These are phyloP conservation scores for Keithomyces neogunnii DNA, from an alignment of 2,329 filamentous ascomycete species.

Conservation along the genomic window DNA sequence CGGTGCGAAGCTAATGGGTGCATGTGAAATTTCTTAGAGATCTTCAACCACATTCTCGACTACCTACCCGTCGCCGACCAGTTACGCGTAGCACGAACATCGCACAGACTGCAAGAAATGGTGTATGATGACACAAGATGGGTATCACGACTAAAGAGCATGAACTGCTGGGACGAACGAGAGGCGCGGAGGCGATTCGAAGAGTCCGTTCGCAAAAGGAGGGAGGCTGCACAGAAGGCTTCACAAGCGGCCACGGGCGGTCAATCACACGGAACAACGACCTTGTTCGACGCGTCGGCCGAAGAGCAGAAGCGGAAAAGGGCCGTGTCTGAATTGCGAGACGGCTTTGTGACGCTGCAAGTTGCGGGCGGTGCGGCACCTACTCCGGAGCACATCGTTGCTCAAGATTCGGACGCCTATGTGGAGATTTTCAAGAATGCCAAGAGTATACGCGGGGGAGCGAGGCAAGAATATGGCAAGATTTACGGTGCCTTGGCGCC, in stretches of 20 bases:
- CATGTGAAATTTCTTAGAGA: conserved; percentile 46
- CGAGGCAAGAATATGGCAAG: conserved; percentile 83
- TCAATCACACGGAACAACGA: conserved; percentile 28
- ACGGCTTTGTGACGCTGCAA: conserved; percentile 75
- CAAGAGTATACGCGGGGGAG: conserved; percentile 73
- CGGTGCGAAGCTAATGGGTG: conserved; percentile 1
- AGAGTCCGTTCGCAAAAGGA: conserved; percentile 52
- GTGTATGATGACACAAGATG: conserved; percentile 96
- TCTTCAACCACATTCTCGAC: conserved; percentile 80
- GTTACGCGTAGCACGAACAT: conserved; percentile 75
- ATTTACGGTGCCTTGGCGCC: conserved; percentile 82
- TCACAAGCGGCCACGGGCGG: conserved; percentile 12
- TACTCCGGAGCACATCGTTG: conserved; percentile 28
- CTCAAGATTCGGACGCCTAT: conserved; percentile 53
- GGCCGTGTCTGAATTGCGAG: conserved; percentile 27
- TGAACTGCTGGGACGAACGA: conserved; percentile 86
- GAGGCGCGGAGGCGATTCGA: conserved; percentile 79
- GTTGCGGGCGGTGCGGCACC: conserved; percentile 28
- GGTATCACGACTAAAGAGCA: conserved; percentile 76
- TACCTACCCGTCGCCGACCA: conserved; percentile 81
- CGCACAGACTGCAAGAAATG: conserved; percentile 88
- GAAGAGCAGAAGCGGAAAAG: conserved; percentile 53
- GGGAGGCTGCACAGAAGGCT: conserved; percentile 40
- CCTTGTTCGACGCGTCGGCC: conserved; percentile 64
- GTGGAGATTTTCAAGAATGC: conserved; percentile 62